Evolutionary conservation across 2,329 filamentous ascomycete genomes (phyloP).

Genomic region (Aspergillus transmontanensis): DNA sequence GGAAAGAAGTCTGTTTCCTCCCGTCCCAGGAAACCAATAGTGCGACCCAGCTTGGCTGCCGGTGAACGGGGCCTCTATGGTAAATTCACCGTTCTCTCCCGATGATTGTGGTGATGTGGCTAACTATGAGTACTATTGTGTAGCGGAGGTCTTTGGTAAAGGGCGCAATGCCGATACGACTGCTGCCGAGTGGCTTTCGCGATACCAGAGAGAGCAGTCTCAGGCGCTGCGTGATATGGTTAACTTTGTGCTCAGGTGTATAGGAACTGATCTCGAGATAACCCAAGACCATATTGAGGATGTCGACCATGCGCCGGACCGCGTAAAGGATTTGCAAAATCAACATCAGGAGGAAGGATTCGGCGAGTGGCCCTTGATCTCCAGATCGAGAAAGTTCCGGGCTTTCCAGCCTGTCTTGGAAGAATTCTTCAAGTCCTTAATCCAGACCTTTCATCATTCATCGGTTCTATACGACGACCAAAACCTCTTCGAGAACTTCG

Average conservation of each 20-base stretch:
- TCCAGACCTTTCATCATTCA: constrained; percentile 79
- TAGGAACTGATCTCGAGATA: constrained; percentile 79
- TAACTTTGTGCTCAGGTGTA: constrained; percentile 65
- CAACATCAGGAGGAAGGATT: constrained; percentile 82
- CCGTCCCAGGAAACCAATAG: constrained; percentile 53
- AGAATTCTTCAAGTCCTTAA: constrained; percentile 75
- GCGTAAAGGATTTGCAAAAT: constrained; percentile 81
- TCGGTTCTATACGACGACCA: constrained; percentile 76
- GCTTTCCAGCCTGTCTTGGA: constrained; percentile 77
- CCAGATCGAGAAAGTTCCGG: constrained; percentile 73
- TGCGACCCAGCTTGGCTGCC: constrained; percentile 55
- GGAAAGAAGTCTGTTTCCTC: constrained; percentile 46
- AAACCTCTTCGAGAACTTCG: constrained; percentile 82
- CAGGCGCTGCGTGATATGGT: constrained; percentile 60
- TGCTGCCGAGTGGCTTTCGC: constrained; percentile 59
- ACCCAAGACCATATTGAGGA: constrained; percentile 84
- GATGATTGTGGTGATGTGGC: constrained; percentile 11
- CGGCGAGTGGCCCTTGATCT: constrained; percentile 88
- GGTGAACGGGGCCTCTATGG: constrained; percentile 61
- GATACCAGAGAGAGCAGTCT: constrained; percentile 59
- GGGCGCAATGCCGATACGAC: constrained; percentile 58
- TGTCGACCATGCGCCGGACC: constrained; percentile 79
- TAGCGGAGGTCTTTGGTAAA: constrained; percentile 63
- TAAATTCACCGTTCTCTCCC: constrained; percentile 32
- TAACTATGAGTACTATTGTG: constrained; percentile 22